Percentiles rank a stretch among this genome's conserved stretches.
Conservation (phyloP, 192 early-diverging fungal species). For the Linderina pennispora region DNA sequence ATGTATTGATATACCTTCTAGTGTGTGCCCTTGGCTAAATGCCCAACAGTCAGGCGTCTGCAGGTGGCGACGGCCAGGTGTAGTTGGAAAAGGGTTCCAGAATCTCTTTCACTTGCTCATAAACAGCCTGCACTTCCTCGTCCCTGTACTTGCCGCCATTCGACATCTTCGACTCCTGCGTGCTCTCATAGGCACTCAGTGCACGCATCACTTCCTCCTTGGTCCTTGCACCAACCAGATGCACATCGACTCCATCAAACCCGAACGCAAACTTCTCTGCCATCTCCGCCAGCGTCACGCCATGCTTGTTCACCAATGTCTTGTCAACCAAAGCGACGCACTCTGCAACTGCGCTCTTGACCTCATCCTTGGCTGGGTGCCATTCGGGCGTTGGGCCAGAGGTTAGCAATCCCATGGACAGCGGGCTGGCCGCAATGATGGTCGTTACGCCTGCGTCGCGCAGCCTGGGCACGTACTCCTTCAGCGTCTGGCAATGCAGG, state of each 20-base stretch:
- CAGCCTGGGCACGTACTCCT: conserved; percentile 48
- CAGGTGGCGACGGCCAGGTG: conserved; percentile 38
- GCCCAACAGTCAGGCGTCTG: conserved; percentile 6
- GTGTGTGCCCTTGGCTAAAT: background rate
- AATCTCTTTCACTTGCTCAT: conserved; percentile 8
- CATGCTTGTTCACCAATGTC: conserved; percentile 23
- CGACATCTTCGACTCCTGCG: conserved; percentile 3
- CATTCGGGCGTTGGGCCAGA: conserved; percentile 50
- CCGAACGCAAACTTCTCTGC: conserved; percentile 45
- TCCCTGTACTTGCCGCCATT: conserved; percentile 9
- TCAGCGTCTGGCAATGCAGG: conserved; percentile 55
- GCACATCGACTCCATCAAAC: conserved; percentile 13
- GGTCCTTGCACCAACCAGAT: conserved; percentile 33
- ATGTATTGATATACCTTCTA: background rate
- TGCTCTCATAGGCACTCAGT: conserved; percentile 10
- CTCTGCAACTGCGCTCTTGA: conserved; percentile 46
- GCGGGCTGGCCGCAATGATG: conserved; percentile 61
- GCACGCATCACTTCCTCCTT: conserved; percentile 20
- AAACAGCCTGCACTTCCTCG: conserved; percentile 4
- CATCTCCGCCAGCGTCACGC: conserved; percentile 49
- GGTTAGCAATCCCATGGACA: conserved; percentile 66
- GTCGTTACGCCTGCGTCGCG: conserved; percentile 50
- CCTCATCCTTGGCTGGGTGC: conserved; percentile 59
- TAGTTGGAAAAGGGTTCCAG: conserved; percentile 32
- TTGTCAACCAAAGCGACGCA: conserved; percentile 38